Evolutionary conservation across 2,329 filamentous ascomycete species (phyloP).

Genomic region (Claviceps maximensis): DNA sequence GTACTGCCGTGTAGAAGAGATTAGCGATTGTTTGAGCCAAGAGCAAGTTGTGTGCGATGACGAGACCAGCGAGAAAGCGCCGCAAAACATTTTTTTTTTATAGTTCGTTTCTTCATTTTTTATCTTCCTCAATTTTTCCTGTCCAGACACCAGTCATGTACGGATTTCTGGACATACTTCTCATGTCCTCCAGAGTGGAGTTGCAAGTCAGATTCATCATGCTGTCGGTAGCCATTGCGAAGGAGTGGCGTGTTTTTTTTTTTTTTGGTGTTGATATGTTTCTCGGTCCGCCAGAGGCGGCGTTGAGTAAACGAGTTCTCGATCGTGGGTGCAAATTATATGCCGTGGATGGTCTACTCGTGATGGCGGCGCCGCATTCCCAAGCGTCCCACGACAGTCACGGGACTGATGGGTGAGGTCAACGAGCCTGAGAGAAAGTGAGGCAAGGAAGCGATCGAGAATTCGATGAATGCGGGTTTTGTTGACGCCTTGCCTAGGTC

Average conservation of each 20-base stretch:
- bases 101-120: not conserved
- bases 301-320: not conserved
- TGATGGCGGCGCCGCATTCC: not conserved
- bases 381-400: not conserved
- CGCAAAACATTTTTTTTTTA: not conserved
- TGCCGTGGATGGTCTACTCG: not conserved
- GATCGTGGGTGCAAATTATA: not conserved
- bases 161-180: conserved; percentile 20
- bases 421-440: not conserved
- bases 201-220: conserved; percentile 28
- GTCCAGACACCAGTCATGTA: not conserved
- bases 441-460: not conserved
- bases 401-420: not conserved
- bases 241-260: not conserved
- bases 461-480: not conserved
- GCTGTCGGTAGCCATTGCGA: not conserved
- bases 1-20: conserved; percentile 18
- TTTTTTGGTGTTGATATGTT: not conserved
- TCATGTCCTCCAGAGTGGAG: conserved; percentile 29
- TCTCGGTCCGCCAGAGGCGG: conserved; percentile 1
- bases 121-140: not conserved
- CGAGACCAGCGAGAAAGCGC: not conserved
- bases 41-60: not conserved
- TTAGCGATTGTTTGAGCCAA: not conserved
- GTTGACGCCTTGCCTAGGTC: not conserved